phyloP scores from a whole-genome alignment of 2,329 filamentous ascomycete genomes.

The Diaporthe batatas region DNA sequence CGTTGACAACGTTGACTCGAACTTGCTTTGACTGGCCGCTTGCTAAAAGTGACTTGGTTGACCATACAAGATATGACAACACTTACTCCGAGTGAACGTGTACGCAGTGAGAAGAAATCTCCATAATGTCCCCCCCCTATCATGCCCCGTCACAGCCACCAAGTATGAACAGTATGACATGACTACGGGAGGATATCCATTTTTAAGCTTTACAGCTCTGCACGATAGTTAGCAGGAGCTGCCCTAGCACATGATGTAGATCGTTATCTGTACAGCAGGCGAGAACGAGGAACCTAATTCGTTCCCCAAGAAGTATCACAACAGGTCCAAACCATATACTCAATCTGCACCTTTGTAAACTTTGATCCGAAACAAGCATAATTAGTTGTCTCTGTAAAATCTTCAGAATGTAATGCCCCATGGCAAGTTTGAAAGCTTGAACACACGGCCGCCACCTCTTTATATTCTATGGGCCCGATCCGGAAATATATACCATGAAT shows the following conservation, averaged over 20 bases:
- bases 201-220: no score
- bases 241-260: background rate
- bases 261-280: no score
- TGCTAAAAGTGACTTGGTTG: background rate
- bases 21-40: background rate
- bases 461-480: constrained; percentile 9
- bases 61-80: background rate
- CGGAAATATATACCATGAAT: constrained; percentile 16
- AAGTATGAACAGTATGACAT: background rate
- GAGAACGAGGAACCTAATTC: background rate
- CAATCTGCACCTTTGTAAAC: background rate
- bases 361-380: no score
- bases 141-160: background rate
- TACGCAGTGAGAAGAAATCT: background rate
- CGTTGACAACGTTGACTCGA: no score
- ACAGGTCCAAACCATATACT: no score
- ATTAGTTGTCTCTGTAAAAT: no score
- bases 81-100: background rate
- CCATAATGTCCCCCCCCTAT: background rate
- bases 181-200: background rate
- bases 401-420: no score
- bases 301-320: no score
- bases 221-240: background rate
- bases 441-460: background rate
- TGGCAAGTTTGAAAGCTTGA: background rate